A percentile compares a stretch with the other conserved stretches of the same genome.
Conservation (phyloP, 371 early-diverging fungal species). For the Syncephalastrum monosporum region DNA sequence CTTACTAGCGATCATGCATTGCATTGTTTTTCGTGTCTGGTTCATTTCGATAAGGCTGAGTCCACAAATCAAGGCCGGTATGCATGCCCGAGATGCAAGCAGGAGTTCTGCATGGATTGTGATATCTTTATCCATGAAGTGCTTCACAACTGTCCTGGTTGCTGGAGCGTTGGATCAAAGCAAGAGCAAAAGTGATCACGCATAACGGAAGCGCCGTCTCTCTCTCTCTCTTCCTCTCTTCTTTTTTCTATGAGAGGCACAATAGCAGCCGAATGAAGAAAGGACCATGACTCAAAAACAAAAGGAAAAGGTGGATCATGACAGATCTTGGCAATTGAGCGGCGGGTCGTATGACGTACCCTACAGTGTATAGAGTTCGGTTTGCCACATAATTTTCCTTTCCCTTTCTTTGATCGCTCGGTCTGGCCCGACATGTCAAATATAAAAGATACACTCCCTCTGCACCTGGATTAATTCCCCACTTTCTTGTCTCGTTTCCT, state of each 20-base stretch:
- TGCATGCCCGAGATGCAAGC: slow-evolving; percentile 76
- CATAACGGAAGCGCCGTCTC: too few species aligned
- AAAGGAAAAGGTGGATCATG: too few species aligned
- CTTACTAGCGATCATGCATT: slow-evolving; percentile 18
- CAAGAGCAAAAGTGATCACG: background rate
- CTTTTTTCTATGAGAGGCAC: too few species aligned
- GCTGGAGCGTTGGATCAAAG: slow-evolving; percentile 42
- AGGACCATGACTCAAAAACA: too few species aligned
- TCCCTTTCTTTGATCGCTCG: slow-evolving; percentile 7
- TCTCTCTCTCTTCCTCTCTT: too few species aligned
- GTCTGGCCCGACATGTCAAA: slow-evolving; percentile 18
- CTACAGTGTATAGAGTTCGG: too few species aligned
- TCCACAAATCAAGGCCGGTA: slow-evolving; percentile 62
- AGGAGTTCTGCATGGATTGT: slow-evolving; percentile 91
- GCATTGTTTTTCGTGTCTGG: slow-evolving; percentile 48
- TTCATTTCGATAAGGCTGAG: slow-evolving; percentile 34
- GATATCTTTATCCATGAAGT: slow-evolving; percentile 93
- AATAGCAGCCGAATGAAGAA: too few species aligned
- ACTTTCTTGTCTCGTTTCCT: slow-evolving; percentile 1
- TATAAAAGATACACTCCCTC: slow-evolving; percentile 14
- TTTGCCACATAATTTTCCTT: too few species aligned
- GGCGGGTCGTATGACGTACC: too few species aligned
- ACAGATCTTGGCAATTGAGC: too few species aligned
- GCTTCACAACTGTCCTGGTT: slow-evolving; percentile 93
- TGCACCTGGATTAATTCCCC: background rate